These are phyloP conservation scores for Calonectria leucothoes DNA, from an alignment of 2,329 filamentous ascomycete species.

Conservation along the genomic window DNA sequence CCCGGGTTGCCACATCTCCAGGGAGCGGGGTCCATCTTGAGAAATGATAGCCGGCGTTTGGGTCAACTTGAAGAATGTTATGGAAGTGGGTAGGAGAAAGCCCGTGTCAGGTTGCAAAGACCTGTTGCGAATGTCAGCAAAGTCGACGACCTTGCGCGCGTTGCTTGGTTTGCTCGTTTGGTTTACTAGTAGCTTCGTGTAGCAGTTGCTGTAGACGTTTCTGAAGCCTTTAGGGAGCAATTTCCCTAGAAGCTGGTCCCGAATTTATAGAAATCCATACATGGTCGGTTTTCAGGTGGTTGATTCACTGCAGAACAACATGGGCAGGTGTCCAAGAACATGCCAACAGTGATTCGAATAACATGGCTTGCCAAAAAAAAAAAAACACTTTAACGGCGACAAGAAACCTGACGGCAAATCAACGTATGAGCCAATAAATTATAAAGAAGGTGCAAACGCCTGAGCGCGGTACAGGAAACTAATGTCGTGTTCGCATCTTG, in stretches of 20 bases:
- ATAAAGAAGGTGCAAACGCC: background rate
- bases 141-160: background rate
- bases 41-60: background rate
- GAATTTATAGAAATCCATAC: background rate
- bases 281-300: background rate
- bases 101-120: background rate
- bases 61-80: background rate
- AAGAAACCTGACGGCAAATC: background rate
- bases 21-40: background rate
- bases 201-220: too few relatives aligned
- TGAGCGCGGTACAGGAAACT: background rate
- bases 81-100: too few relatives aligned
- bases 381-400: background rate
- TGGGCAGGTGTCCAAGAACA: background rate
- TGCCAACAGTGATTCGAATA: background rate
- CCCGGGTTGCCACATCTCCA: slow-evolving; percentile 14
- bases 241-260: background rate
- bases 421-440: background rate
- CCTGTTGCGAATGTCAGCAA: background rate
- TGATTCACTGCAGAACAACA: background rate
- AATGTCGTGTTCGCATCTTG: background rate
- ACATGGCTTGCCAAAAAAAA: background rate
- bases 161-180: background rate
- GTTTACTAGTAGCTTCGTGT: background rate
- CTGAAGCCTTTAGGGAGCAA: background rate